These are phyloP conservation scores for Terana coerulea DNA, from an alignment of 768 basidiomycete species.

Conservation along the genomic window DNA sequence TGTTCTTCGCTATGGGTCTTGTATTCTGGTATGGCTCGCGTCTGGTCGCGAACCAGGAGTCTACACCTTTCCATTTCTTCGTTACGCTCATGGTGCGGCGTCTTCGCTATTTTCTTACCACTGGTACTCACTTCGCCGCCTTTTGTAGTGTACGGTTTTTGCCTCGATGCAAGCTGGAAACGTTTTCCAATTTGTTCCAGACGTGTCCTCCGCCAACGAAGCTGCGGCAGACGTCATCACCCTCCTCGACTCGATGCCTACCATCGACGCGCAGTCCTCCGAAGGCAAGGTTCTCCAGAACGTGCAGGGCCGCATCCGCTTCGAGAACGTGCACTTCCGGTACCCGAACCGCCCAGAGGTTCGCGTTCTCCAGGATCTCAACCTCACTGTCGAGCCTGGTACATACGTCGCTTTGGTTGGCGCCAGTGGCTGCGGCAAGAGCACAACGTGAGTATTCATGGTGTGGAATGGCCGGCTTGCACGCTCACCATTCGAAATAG, in stretches of 20 bases:
- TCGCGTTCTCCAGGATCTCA: slow-evolving; percentile 79
- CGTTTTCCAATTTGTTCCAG: slow-evolving; percentile 81
- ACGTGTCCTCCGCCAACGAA: slow-evolving; percentile 78
- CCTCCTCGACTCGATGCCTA: slow-evolving; percentile 68
- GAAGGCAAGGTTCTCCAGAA: slow-evolving; percentile 55
- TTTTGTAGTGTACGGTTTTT: slow-evolving; percentile 60
- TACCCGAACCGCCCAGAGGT: slow-evolving; percentile 86
- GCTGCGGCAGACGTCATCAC: slow-evolving; percentile 77
- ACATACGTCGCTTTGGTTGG: slow-evolving; percentile 81
- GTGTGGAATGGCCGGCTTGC: background rate
- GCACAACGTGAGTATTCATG: no score
- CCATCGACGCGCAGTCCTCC: slow-evolving; percentile 76
- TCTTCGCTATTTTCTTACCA: background rate
- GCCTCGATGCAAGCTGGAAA: slow-evolving; percentile 86
- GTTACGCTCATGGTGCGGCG: slow-evolving; percentile 44
- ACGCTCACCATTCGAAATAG: background rate
- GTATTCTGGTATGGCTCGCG: slow-evolving; percentile 73
- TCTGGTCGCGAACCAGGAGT: slow-evolving; percentile 54
- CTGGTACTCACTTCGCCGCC: background rate
- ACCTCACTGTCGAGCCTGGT: slow-evolving; percentile 66
- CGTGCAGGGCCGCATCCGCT: slow-evolving; percentile 59
- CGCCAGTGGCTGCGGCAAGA: slow-evolving; percentile 78
- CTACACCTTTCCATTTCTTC: slow-evolving; percentile 67
- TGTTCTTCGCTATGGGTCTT: slow-evolving; percentile 79
- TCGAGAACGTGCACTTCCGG: slow-evolving; percentile 82